These are phyloP conservation scores for Hypsizygus ulmarius DNA, from an alignment of 1,284 basidiomycete genomes.

Conservation along the genomic window DNA sequence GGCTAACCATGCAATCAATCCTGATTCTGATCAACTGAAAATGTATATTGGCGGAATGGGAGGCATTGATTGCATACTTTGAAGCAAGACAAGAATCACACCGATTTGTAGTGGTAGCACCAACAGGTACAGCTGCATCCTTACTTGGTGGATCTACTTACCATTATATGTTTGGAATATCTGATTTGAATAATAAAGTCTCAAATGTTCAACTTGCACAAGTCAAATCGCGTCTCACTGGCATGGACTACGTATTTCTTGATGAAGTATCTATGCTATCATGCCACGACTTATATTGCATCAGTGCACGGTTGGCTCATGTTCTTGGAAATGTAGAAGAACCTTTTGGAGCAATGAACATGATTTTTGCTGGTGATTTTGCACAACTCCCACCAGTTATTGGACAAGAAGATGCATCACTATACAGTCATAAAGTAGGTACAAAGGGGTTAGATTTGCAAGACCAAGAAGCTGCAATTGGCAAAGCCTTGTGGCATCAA, in stretches of 20 bases:
- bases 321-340: neutral
- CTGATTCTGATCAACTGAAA: slow-evolving; percentile 22
- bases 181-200: slow-evolving; percentile 1
- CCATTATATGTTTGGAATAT: slow-evolving; percentile 33
- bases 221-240: slow-evolving; percentile 11
- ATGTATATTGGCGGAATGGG: slow-evolving; percentile 42
- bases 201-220: slow-evolving; percentile 4
- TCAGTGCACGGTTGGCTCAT: slow-evolving; percentile 16
- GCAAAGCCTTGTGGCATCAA: slow-evolving; percentile 33
- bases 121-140: slow-evolving; percentile 37
- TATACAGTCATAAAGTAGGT: slow-evolving; percentile 19
- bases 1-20: slow-evolving; percentile 27
- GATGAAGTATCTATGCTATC: slow-evolving; percentile 28
- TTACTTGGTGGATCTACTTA: slow-evolving; percentile 37
- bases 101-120: slow-evolving; percentile 32
- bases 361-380: slow-evolving; percentile 32
- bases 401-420: slow-evolving; percentile 10
- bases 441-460: neutral
- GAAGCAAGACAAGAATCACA: slow-evolving; percentile 20
- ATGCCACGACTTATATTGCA: slow-evolving; percentile 16
- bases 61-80: slow-evolving; percentile 34
- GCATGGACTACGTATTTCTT: slow-evolving; percentile 29
- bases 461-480: slow-evolving; percentile 27
- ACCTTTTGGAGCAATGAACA: slow-evolving; percentile 9
- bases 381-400: slow-evolving; percentile 26